These are phyloP conservation scores for Verticillium dahliae DNA, from an alignment of 2,329 filamentous ascomycete genomes.

Conservation along the genomic window DNA sequence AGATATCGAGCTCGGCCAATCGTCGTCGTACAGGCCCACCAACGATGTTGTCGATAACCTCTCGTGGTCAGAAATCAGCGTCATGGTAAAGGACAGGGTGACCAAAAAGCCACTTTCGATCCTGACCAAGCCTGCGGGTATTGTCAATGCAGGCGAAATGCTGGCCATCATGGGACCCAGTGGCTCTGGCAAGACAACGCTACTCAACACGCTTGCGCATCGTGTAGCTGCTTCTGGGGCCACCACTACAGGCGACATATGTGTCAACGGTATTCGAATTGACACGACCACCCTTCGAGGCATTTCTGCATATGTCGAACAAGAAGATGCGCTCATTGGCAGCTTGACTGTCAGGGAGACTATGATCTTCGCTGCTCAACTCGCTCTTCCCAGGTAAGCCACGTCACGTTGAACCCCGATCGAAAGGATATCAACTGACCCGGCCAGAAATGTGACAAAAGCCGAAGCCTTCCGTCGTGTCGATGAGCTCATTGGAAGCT, in stretches of 20 bases:
- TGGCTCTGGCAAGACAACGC: slow-evolving; percentile 72
- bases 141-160: slow-evolving; percentile 50
- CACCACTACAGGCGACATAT: slow-evolving; percentile 41
- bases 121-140: slow-evolving; percentile 9
- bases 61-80: slow-evolving; percentile 60
- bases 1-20: not conserved
- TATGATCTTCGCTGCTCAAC: slow-evolving; percentile 66
- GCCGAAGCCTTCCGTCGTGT: slow-evolving; percentile 57
- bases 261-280: slow-evolving; percentile 56
- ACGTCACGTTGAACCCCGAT: not conserved
- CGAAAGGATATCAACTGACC: not conserved
- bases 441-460: slow-evolving; percentile 29
- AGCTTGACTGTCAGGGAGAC: slow-evolving; percentile 77
- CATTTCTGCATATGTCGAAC: slow-evolving; percentile 75
- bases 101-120: slow-evolving; percentile 44
- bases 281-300: slow-evolving; percentile 51
- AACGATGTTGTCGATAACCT: slow-evolving; percentile 61
- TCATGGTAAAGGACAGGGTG: slow-evolving; percentile 65
- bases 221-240: slow-evolving; percentile 37
- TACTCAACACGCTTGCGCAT: slow-evolving; percentile 72
- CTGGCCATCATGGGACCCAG: slow-evolving; percentile 77
- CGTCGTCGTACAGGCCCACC: slow-evolving; percentile 39
- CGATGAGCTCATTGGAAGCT: slow-evolving; percentile 59
- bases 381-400: slow-evolving; percentile 28
- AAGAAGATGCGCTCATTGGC: slow-evolving; percentile 79